These are phyloP conservation scores for Candida glucosophila DNA, from an alignment of 1,139 yeast species.

Conservation along the genomic window DNA sequence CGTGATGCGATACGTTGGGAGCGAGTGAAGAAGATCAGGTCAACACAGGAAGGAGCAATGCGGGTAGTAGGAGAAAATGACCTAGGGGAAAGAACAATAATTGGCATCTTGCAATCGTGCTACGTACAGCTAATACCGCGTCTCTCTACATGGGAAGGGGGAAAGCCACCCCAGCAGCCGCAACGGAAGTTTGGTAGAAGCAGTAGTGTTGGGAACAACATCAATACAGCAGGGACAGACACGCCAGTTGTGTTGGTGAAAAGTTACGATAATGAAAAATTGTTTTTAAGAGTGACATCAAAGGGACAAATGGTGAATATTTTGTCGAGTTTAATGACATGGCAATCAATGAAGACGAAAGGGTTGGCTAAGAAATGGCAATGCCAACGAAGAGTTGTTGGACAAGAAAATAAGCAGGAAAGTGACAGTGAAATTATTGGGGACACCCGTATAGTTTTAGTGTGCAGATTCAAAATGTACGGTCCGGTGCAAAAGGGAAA, in stretches of 20 bases:
- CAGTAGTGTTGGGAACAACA: no score
- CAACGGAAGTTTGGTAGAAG: background rate
- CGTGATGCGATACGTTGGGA: conserved; percentile 34
- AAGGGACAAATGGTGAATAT: conserved; percentile 39
- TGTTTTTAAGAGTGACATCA: conserved; percentile 38
- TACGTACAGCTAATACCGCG: conserved; percentile 25
- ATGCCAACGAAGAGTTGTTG: conserved; percentile 30
- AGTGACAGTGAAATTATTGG: no score
- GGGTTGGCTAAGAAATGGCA: conserved; percentile 56
- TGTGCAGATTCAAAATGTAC: conserved; percentile 56
- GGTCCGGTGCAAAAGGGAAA: conserved; percentile 49
- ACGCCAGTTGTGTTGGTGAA: conserved; percentile 41
- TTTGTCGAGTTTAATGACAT: conserved; percentile 45
- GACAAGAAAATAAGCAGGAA: conserved; percentile 14
- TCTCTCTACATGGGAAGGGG: no score
- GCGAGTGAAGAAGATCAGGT: conserved; percentile 21
- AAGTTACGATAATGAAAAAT: conserved; percentile 36
- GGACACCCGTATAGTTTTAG: conserved; percentile 45
- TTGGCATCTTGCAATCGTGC: conserved; percentile 34
- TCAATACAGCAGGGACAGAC: no score
- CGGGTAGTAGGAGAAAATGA: conserved; percentile 21
- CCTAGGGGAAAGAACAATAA: conserved; percentile 24
- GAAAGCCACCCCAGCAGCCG: background rate
- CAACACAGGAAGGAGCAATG: conserved; percentile 33
- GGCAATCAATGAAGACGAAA: conserved; percentile 54